phyloP scores from a whole-genome alignment of 2,329 filamentous ascomycete genomes.

The Elsinoe ampelina region DNA sequence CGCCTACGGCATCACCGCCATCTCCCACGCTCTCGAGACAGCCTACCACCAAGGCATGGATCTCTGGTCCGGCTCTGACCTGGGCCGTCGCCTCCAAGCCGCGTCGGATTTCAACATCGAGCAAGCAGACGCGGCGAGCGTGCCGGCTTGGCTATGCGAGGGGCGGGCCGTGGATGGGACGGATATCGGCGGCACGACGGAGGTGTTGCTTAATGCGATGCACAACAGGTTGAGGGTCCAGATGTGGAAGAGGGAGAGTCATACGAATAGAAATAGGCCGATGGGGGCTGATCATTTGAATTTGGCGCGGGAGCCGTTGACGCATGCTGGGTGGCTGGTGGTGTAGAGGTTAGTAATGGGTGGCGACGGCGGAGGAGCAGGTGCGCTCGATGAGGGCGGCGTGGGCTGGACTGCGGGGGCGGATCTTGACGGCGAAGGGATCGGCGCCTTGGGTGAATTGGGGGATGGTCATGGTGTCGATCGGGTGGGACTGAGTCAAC shows the following conservation, averaged over 20 bases:
- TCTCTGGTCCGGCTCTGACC: not conserved
- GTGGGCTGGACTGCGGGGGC: not conserved
- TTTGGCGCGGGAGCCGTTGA: slow-evolving; percentile 6
- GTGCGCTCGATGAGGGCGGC: slow-evolving; percentile 9
- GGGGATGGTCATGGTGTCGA: slow-evolving; percentile 9
- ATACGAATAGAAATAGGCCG: slow-evolving; percentile 5
- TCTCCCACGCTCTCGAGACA: slow-evolving; percentile 7
- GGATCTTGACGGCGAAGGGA: slow-evolving; percentile 9
- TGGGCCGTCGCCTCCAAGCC: not conserved
- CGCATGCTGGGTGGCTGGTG: not conserved
- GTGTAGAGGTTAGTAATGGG: not conserved
- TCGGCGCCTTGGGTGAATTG: not conserved
- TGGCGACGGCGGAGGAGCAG: not conserved
- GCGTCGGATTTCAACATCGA: slow-evolving; percentile 6
- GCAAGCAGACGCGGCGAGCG: not conserved
- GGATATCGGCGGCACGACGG: not conserved
- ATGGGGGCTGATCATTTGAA: slow-evolving; percentile 1
- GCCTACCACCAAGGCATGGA: not conserved
- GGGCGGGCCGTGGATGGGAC: not conserved
- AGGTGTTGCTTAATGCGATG: not conserved
- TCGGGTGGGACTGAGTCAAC: not conserved
- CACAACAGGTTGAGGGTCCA: not conserved
- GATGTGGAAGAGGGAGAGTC: slow-evolving; percentile 7
- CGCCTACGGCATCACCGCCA: slow-evolving; percentile 5
- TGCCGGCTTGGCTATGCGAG: not conserved